These are phyloP conservation scores for Nakazawaea ernobii DNA, from an alignment of 805 yeast species.

Conservation along the genomic window DNA sequence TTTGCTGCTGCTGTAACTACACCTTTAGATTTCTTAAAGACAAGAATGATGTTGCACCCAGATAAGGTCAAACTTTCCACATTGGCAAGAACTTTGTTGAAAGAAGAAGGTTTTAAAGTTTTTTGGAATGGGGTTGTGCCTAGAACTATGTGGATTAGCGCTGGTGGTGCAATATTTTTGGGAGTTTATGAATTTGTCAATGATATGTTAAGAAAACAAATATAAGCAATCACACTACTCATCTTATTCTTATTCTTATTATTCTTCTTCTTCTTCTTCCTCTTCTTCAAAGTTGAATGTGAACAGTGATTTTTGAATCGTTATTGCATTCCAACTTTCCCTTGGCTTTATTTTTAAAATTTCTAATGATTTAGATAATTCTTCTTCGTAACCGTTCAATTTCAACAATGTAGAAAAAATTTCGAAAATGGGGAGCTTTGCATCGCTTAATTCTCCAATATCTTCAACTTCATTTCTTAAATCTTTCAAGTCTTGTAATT, in stretches of 20 bases:
- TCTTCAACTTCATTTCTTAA: conserved; percentile 42
- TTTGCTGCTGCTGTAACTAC: conserved; percentile 78
- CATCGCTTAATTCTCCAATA: conserved; percentile 47
- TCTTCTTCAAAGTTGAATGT: conserved; percentile 6
- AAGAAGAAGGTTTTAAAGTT: conserved; percentile 68
- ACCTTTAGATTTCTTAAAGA: conserved; percentile 74
- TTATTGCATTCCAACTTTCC: conserved; percentile 12
- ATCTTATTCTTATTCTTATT: too few species aligned
- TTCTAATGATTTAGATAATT: conserved; percentile 29
- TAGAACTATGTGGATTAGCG: conserved; percentile 94
- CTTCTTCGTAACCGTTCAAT: conserved; percentile 29
- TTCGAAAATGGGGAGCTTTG: conserved; percentile 54
- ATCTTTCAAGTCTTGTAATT: conserved; percentile 17
- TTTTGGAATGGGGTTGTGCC: conserved; percentile 90
- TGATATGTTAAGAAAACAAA: conserved; percentile 20
- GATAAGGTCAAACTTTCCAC: conserved; percentile 37
- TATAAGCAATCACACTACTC: too few species aligned
- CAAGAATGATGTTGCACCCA: conserved; percentile 76
- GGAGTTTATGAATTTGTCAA: conserved; percentile 84
- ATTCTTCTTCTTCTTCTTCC: too few species aligned
- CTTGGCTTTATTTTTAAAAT: conserved; percentile 29
- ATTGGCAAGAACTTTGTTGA: conserved; percentile 47
- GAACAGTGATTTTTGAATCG: conserved; percentile 2
- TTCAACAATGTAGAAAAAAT: conserved; percentile 48
- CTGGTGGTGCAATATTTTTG: conserved; percentile 96